Conservation (phyloP, 2,329 filamentous ascomycete species). For the Diaporthe australafricana region DNA sequence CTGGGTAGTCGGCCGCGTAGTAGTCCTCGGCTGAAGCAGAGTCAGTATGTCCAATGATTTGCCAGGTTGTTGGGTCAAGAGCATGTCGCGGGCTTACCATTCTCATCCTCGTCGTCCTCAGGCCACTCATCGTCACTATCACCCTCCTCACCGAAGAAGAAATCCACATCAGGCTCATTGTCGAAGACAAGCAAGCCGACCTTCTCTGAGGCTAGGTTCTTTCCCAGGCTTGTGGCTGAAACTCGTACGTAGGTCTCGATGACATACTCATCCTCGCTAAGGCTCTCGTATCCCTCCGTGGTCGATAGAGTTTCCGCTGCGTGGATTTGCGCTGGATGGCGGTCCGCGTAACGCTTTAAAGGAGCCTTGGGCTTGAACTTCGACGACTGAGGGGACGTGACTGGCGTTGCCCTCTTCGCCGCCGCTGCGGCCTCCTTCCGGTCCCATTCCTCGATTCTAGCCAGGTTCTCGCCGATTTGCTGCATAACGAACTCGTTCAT, state of each 20-base stretch:
- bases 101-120: slow-evolving; percentile 74
- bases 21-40: slow-evolving; percentile 75
- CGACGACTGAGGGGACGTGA: slow-evolving; percentile 42
- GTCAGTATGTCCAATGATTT: slow-evolving; percentile 33
- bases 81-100: slow-evolving; percentile 60
- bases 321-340: slow-evolving; percentile 56
- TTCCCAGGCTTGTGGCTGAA: slow-evolving; percentile 61
- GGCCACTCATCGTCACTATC: slow-evolving; percentile 70
- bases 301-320: slow-evolving; percentile 31
- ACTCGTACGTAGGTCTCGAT: slow-evolving; percentile 74
- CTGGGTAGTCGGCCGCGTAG: slow-evolving; percentile 83
- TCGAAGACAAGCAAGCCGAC: slow-evolving; percentile 69
- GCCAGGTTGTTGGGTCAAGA: background rate
- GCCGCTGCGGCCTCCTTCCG: slow-evolving; percentile 26
- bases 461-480: slow-evolving; percentile 66
- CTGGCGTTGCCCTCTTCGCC: slow-evolving; percentile 38
- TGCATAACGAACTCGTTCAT: slow-evolving; percentile 71
- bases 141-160: slow-evolving; percentile 71
- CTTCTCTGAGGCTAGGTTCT: slow-evolving; percentile 59
- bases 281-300: slow-evolving; percentile 44
- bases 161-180: slow-evolving; percentile 67
- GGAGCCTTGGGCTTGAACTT: slow-evolving; percentile 69
- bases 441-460: slow-evolving; percentile 55
- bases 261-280: slow-evolving; percentile 67
- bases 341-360: slow-evolving; percentile 64